Percentiles rank a stretch among this genome's conserved stretches.
Evolutionary conservation across 2,329 filamentous ascomycete genomes (phyloP).

Genomic region (Fonsecaea multimorphosa): DNA sequence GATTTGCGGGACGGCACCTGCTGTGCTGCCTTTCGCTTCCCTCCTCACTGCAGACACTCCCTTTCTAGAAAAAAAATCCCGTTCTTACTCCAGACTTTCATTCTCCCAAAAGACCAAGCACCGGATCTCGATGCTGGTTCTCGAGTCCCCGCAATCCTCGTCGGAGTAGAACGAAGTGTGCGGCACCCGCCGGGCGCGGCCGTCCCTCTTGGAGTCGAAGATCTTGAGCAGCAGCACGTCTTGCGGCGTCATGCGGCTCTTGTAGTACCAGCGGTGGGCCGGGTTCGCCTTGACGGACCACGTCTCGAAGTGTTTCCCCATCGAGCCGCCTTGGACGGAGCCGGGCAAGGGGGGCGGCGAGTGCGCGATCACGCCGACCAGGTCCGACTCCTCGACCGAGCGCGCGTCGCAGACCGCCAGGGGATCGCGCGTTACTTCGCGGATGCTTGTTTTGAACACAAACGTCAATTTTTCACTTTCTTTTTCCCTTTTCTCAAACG

Average conservation of each 20-base stretch:
- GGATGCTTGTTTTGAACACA: conserved; percentile 40
- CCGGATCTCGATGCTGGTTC: conserved; percentile 64
- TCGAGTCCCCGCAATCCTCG: conserved; percentile 47
- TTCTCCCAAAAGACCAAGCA: conserved; percentile 40
- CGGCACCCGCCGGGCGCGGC: conserved; percentile 56
- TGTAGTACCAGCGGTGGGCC: conserved; percentile 59
- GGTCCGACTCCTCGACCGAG: conserved; percentile 57
- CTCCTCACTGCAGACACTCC: no score
- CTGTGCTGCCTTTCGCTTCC: no score
- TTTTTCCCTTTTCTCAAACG: not conserved
- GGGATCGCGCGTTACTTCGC: conserved; percentile 58
- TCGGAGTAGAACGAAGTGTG: conserved; percentile 62
- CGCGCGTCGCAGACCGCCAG: conserved; percentile 59
- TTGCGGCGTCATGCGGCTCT: conserved; percentile 56
- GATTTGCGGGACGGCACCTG: not conserved
- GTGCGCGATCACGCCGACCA: conserved; percentile 56
- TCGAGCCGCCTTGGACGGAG: not conserved
- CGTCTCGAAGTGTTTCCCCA: conserved; percentile 54
- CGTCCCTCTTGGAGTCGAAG: conserved; percentile 63
- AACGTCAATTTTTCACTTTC: not conserved
- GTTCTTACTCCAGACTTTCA: conserved; percentile 12
- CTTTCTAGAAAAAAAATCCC: no score
- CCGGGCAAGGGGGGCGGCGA: conserved; percentile 49
- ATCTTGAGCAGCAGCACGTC: conserved; percentile 66
- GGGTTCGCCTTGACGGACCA: conserved; percentile 50